Evolutionary conservation across 2,329 filamentous ascomycete species (phyloP).

Genomic region (Calonectria hongkongensis): DNA sequence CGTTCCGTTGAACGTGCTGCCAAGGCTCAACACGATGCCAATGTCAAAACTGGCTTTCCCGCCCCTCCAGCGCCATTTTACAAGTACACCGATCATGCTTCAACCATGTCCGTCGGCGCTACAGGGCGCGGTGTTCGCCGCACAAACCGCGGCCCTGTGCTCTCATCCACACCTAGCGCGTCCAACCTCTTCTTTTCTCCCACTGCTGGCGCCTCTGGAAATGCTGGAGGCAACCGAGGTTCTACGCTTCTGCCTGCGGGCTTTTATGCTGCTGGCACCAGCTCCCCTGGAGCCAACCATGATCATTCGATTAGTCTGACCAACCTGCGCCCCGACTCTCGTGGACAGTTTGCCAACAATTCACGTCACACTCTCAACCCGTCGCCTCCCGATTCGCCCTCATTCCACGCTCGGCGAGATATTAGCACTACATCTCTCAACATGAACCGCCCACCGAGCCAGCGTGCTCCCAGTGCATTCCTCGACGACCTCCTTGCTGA

Average conservation of each 20-base stretch:
- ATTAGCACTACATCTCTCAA: slow-evolving; percentile 80
- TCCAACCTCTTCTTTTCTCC: slow-evolving; percentile 95
- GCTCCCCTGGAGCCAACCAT: slow-evolving; percentile 67
- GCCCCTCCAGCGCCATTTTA: slow-evolving; percentile 76
- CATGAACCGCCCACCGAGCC: slow-evolving; percentile 76
- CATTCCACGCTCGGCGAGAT: slow-evolving; percentile 68
- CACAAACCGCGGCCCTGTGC: slow-evolving; percentile 70
- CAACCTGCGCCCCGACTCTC: slow-evolving; percentile 76
- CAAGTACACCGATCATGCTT: slow-evolving; percentile 77
- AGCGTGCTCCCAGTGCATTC: slow-evolving; percentile 89
- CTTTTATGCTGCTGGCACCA: slow-evolving; percentile 86
- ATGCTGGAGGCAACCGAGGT: slow-evolving; percentile 77
- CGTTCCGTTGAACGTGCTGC: slow-evolving; percentile 92
- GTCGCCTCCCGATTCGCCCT: slow-evolving; percentile 80
- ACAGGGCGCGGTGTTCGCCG: slow-evolving; percentile 71
- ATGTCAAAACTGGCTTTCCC: slow-evolving; percentile 81
- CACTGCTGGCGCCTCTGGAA: slow-evolving; percentile 83
- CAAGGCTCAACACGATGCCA: slow-evolving; percentile 81
- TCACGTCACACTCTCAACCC: slow-evolving; percentile 67
- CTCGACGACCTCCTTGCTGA: slow-evolving; percentile 92
- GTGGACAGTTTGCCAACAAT: slow-evolving; percentile 65
- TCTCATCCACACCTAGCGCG: slow-evolving; percentile 75
- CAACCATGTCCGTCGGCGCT: slow-evolving; percentile 69
- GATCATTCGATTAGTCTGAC: slow-evolving; percentile 76
- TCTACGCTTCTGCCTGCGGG: slow-evolving; percentile 92